Percentiles rank a stretch among this genome's conserved stretches.
Evolutionary conservation across 352 stramenopile genomes (phyloP).

Genomic region (Phytophthora rubi): DNA sequence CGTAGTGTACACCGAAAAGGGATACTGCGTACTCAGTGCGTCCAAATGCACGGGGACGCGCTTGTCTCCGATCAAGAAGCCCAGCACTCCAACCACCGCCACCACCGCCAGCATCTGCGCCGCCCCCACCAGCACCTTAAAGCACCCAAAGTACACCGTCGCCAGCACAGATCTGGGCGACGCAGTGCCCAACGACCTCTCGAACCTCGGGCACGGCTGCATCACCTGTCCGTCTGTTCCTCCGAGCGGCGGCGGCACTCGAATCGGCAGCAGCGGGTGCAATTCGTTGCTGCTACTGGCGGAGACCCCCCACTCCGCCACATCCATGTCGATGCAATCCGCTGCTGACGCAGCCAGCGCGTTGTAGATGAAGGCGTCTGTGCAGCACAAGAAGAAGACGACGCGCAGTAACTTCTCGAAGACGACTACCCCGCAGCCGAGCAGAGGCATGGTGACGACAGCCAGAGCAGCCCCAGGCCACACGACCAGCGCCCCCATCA

Average conservation of each 20-base stretch:
- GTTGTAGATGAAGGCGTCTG: constrained; percentile 64
- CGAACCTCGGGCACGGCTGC: constrained; percentile 44
- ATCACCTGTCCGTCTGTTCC: constrained; percentile 10
- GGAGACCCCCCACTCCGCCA: constrained; percentile 16
- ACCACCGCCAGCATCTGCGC: constrained; percentile 40
- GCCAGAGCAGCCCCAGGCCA: constrained; percentile 29
- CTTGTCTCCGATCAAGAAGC: constrained; percentile 42
- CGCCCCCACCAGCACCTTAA: constrained; percentile 49
- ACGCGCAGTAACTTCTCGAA: constrained; percentile 49
- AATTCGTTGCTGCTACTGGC: constrained; percentile 13
- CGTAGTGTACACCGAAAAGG: constrained; percentile 40
- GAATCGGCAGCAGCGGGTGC: constrained; percentile 48
- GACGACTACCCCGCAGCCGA: constrained; percentile 57
- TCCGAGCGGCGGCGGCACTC: constrained; percentile 21
- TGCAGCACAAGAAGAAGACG: constrained; percentile 47
- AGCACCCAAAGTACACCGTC: constrained; percentile 54
- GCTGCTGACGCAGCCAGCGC: constrained; percentile 32
- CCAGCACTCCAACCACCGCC: constrained; percentile 39
- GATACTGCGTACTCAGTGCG: constrained; percentile 24
- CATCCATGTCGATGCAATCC: constrained; percentile 28
- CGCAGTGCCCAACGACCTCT: constrained; percentile 36
- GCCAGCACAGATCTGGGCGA: constrained; percentile 52
- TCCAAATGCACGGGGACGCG: constrained; percentile 33
- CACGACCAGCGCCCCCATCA: constrained; percentile 28
- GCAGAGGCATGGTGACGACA: constrained; percentile 55